Base-by-base conservation (phyloP, 2,329 filamentous ascomycete species). In the Epichloe aotearoae region DNA sequence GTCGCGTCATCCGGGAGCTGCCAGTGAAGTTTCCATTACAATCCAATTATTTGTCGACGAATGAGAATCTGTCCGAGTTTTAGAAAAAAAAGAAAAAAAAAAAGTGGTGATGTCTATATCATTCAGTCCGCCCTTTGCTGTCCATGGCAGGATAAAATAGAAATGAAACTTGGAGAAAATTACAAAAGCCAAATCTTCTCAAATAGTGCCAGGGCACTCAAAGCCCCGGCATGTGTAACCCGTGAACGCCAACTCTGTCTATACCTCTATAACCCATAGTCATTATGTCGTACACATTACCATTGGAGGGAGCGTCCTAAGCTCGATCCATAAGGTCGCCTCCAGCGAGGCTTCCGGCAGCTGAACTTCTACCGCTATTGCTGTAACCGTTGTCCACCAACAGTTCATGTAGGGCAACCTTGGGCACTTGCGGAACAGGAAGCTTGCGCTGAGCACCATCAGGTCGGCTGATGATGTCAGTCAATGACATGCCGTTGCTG, bases 391-490 rank as follows among this genome's bases (percentile, higher is more conserved):
- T 76, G 1, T 80, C 75, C 55, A 84, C 84, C 53, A 95, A 72
- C 51, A 96, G 76, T 60, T 96, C 91, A 59, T 91, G 86, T 5
- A 94, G 84, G 2, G 86, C 86, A 42, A 95, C 85, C 66, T 93
- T 93, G 50, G 88, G 88, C n/a, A 90, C 79, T 68, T 91, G 87
- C 5, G 89, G 89, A 15, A 95, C 86, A 0, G 91, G 91, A 17
- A 97, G 74, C 68, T 97, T 97, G 59, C 91, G 76, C 69, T 93
- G 87, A 23, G 86, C 84, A 38, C 88, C 88, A 56, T 96, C 90
- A 1, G 88, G 79, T 58, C 85, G 84, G 62, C 85, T 88, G 72
- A 97, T 93, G 62, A 97, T 97, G 65, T 97, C 91, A 53, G 83
- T 86, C 59, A 97, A 83, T 39, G 88, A 86, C 52, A 94, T 79